Conservation (phyloP, 768 basidiomycete genomes). For the Termitomyces sp. region DNA sequence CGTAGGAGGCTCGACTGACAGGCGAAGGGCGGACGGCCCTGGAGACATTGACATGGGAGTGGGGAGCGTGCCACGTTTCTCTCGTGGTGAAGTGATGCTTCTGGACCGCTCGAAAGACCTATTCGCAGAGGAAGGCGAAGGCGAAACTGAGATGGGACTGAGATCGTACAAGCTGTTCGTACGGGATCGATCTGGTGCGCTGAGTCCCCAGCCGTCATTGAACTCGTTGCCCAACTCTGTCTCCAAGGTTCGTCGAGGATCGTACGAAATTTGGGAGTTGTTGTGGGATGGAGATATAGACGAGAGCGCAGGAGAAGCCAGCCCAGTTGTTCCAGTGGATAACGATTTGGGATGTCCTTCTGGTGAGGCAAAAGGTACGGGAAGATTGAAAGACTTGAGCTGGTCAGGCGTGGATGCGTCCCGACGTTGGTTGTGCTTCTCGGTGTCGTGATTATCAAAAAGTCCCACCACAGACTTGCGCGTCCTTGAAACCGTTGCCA, state of each 20-base stretch:
- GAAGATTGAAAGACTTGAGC: conserved; percentile 19
- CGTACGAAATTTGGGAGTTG: conserved; percentile 11
- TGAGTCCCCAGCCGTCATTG: conserved; percentile 39
- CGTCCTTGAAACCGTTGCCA: conserved; percentile 21
- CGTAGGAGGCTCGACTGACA: conserved; percentile 43
- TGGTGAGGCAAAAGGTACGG: conserved; percentile 30
- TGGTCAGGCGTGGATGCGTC: conserved; percentile 17
- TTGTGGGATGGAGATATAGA: conserved; percentile 24
- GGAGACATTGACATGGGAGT: conserved; percentile 15
- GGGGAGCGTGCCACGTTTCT: conserved; percentile 10
- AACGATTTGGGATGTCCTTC: conserved; percentile 26
- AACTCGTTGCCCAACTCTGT: conserved; percentile 59
- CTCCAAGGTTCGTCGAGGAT: conserved; percentile 39
- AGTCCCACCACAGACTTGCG: conserved; percentile 61
- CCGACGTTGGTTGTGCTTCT: conserved; percentile 10
- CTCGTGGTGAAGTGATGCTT: conserved; percentile 12
- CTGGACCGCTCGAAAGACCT: conserved; percentile 14
- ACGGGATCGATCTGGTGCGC: conserved; percentile 43
- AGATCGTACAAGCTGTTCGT: conserved; percentile 56
- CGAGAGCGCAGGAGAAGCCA: conserved; percentile 35
- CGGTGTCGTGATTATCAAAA: conserved; percentile 40
- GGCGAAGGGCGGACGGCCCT: conserved; percentile 23
- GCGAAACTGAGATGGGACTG: conserved; percentile 38
- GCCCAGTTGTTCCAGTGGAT: conserved; percentile 28
- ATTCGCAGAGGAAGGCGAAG: conserved; percentile 17